Conservation (phyloP, 768 basidiomycete genomes). For the Cantharellus anzutake region DNA sequence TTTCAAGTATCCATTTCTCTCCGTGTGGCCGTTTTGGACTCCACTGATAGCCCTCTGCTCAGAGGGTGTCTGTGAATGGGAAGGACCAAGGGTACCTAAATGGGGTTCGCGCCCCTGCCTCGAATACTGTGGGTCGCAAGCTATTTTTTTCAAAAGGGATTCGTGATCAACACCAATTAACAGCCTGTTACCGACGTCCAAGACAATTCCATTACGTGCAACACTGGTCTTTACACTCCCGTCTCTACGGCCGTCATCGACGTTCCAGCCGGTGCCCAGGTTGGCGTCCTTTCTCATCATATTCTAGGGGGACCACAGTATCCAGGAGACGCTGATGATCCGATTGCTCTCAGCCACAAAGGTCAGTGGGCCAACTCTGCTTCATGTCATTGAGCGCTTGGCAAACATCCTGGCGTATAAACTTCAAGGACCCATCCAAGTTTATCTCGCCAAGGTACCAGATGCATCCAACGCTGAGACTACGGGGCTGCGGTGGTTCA, state of each 20-base stretch:
- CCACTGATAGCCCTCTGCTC: background rate
- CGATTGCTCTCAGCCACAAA: constrained; percentile 27
- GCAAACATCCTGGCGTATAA: background rate
- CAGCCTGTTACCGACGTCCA: constrained; percentile 35
- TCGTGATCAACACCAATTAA: constrained; percentile 10
- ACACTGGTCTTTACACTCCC: constrained; percentile 26
- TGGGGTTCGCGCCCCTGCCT: constrained; percentile 12
- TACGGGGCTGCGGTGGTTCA: constrained; percentile 35
- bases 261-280: constrained; percentile 32
- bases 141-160: background rate
- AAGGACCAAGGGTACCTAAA: constrained; percentile 4
- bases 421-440: background rate
- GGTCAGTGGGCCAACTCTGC: constrained; percentile 25
- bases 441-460: constrained; percentile 15
- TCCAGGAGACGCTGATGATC: constrained; percentile 27
- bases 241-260: constrained; percentile 22
- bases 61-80: background rate
- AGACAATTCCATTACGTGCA: constrained; percentile 37
- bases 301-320: background rate
- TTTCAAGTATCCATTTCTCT: too few species aligned
- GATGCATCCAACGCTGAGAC: constrained; percentile 27
- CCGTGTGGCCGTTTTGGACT: too few species aligned
- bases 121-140: background rate
- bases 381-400: constrained; percentile 25
- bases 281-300: constrained; percentile 34